These are phyloP conservation scores for Acacia melanoxylon DNA, from an alignment of 306 rosid genomes.

Conservation along the genomic window DNA sequence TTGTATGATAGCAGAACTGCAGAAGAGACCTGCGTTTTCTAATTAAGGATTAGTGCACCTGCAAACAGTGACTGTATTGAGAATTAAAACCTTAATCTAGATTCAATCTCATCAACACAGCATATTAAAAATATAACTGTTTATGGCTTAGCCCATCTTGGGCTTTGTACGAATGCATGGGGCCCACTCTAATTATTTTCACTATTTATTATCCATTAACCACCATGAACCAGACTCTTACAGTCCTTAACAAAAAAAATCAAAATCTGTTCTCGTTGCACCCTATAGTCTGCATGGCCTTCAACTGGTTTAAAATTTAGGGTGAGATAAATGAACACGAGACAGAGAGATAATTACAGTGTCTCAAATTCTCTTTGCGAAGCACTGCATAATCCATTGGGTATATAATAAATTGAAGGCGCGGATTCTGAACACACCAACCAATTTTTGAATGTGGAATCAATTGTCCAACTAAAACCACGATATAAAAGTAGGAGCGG, in stretches of 20 bases:
- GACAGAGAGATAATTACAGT: neutral
- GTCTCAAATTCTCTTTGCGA: neutral
- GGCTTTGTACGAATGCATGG: neutral
- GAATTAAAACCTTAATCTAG: neutral
- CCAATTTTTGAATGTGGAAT: constrained; percentile 4
- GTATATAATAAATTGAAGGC: constrained; percentile 12
- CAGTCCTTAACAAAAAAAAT: neutral
- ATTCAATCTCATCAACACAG: neutral
- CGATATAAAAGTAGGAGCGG: neutral
- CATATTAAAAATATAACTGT: neutral
- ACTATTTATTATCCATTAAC: neutral
- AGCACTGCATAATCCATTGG: neutral
- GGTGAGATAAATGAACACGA: constrained; percentile 12
- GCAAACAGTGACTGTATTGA: neutral
- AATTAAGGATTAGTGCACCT: neutral
- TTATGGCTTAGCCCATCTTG: neutral
- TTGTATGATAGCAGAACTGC: constrained; percentile 15
- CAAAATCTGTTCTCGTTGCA: neutral
- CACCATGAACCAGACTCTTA: neutral
- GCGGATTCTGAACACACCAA: neutral
- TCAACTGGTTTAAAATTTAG: constrained; percentile 9
- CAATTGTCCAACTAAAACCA: constrained; percentile 8
- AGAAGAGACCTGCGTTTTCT: constrained; percentile 8
- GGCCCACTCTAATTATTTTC: neutral
- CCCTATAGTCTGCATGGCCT: neutral